Evolutionary conservation across 495 filamentous ascomycete genomes (phyloP), one percentile per base, ranked within the genome.

Genomic region (Hyaloscypha variabilis): DNA sequence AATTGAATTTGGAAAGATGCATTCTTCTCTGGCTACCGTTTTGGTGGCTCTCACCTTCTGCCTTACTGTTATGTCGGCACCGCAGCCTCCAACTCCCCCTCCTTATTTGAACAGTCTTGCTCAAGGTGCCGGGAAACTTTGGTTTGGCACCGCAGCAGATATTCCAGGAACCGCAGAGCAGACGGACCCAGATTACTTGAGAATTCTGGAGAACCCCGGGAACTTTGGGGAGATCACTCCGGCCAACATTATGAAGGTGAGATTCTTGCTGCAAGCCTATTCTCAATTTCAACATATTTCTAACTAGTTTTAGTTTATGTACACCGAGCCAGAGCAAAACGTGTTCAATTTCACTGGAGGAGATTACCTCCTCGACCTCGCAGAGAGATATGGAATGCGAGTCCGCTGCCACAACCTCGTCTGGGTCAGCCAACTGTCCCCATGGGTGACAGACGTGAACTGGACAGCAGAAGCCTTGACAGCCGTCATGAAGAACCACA

Each of bases 371-470:
- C 76, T 81, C 23, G 69, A 78, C 58, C 70, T 83, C 31, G 85
- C 87, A 3, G 73, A 77, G 66, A 66, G 58, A n/a, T 85, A 87
- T 62, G 78, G 79, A 49, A 82, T 89, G 74, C 70, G 78, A 23
- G 67, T 89, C 49, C 72, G 85, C 31, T 88, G 85, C 63, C 85
- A 89, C 70, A 86, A 81, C 11, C 74, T 89, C 19, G 81, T 87
- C 6, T 90, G 85, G 87, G 2, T 8, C 19, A n/a, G 1, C 74
- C 26, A 31, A 68, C 60, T 6, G 10, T n/a, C 59, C 10, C 66
- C 11, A 26, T n/a, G 28, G 24, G 52, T 13, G 34, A 14, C 64
- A 2, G 5, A 3, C 31, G 31, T 5, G 49, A 77, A 80, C 14
- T 89, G 85, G 82, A 85, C 77, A 17, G 80, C 79, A 28, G 73